Evolutionary conservation across 2,329 filamentous ascomycete species (phyloP), one percentile per base, ranked within the genome.

Genomic region (Verticillium zaregamsianum): DNA sequence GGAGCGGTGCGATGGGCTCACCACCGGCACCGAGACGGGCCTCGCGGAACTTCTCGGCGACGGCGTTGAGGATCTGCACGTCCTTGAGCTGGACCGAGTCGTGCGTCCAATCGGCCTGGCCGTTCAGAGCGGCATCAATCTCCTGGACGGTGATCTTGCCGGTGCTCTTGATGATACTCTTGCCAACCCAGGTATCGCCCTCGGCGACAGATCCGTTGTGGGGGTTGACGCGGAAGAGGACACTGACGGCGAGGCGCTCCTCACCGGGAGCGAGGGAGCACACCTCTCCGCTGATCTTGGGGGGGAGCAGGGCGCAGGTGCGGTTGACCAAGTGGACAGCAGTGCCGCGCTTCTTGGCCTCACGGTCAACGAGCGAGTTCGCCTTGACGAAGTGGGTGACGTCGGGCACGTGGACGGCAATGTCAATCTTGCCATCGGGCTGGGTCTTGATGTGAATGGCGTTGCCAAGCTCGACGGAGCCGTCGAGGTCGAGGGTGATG

Each of bases 271-370:
- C 84, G 64, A 99, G 82, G 62, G 93, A 95, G 82, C 93, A 97
- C 58, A 98, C 83, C 67, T 97, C 93, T 20, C 88, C 86, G 8
- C 93, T 90, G 65, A 99, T 82, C 77, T 92, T 93, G 1, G 91
- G 84, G 15, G 95, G 95, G 40, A 99, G 86, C 84, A 99, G 88
- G 82, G 94, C 83, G 86, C 94, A 82, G 80, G 90, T 80, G 39
- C 93, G 89, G 80, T 97, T 95, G 79, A 97, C 90, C 17, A 99
- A 83, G 72, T 98, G 96, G 28, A 99, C 95, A 39, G 93, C 93
- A 62, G 93, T 98, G 64, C 94, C 94, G 67, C 95, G 92, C 84
- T 98, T 99, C 86, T 95, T 97, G 12, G 95, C 95, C 78, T 99
- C 95, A 56, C 95, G 90, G 71, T 99, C 95, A 58, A 98, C 93